Conservation (phyloP, 2,329 filamentous ascomycete species). For the Cordyceps cicadae region DNA sequence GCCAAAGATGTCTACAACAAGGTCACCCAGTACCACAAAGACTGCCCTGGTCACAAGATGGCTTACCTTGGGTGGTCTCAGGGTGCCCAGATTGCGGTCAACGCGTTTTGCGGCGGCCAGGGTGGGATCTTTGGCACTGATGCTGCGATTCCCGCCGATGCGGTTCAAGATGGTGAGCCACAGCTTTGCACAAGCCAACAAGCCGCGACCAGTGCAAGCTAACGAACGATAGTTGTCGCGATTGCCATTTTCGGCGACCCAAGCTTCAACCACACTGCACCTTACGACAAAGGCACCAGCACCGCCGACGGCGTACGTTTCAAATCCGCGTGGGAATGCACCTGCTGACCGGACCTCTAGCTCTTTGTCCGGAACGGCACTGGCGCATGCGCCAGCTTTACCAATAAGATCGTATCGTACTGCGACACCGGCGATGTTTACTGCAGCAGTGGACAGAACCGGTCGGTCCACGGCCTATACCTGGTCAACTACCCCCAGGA, state of each 20-base stretch:
- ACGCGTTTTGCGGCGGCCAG: slow-evolving; percentile 30
- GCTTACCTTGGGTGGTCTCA: slow-evolving; percentile 36
- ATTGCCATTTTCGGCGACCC: slow-evolving; percentile 35
- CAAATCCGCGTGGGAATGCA: not conserved
- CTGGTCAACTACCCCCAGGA: slow-evolving; percentile 26
- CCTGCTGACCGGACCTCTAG: slow-evolving; percentile 16
- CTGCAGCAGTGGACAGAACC: slow-evolving; percentile 27
- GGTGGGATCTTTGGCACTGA: slow-evolving; percentile 21
- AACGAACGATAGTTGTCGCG: slow-evolving; percentile 27
- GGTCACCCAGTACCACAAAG: slow-evolving; percentile 24
- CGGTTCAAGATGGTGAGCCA: slow-evolving; percentile 27
- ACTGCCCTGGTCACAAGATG: slow-evolving; percentile 32
- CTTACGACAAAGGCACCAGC: slow-evolving; percentile 31
- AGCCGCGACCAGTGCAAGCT: not conserved
- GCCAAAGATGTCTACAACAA: slow-evolving; percentile 22
- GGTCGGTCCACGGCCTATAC: slow-evolving; percentile 28
- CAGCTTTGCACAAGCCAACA: not conserved
- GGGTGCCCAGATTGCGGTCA: slow-evolving; percentile 31
- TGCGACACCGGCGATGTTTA: slow-evolving; percentile 35
- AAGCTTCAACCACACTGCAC: slow-evolving; percentile 27
- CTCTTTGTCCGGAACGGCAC: slow-evolving; percentile 29
- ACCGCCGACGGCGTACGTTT: slow-evolving; percentile 29
- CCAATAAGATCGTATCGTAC: slow-evolving; percentile 29
- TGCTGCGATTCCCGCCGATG: slow-evolving; percentile 18
- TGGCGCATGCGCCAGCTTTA: slow-evolving; percentile 28